phyloP scores from a whole-genome alignment of 805 yeast species.

The Metschnikowia lunata region DNA sequence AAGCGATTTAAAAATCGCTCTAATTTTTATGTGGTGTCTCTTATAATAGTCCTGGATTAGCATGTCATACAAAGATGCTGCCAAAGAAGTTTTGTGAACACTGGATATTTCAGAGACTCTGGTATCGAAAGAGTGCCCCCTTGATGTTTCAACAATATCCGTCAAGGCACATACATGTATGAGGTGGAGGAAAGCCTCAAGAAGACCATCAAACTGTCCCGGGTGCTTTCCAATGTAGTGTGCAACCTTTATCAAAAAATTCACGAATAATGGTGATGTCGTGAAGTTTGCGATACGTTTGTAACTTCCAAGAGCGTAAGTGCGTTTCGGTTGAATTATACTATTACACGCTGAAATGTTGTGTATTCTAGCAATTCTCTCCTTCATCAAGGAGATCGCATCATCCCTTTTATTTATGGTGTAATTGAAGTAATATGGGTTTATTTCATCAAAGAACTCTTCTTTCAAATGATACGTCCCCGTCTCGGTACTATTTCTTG shows the following conservation, averaged over 20 bases:
- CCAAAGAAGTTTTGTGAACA: conserved; percentile 32
- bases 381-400: conserved; percentile 62
- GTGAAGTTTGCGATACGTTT: conserved; percentile 47
- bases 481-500: conserved; percentile 31
- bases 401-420: conserved; percentile 78
- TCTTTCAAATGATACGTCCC: conserved; percentile 38
- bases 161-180: conserved; percentile 53
- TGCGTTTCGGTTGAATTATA: conserved; percentile 51
- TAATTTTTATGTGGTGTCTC: conserved; percentile 49
- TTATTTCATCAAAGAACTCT: conserved; percentile 28
- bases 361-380: conserved; percentile 39
- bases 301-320: conserved; percentile 35
- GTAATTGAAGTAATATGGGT: conserved; percentile 77
- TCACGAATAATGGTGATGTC: conserved; percentile 47
- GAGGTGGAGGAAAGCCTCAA: conserved; percentile 60
- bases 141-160: conserved; percentile 23
- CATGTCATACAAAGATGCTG: conserved; percentile 32
- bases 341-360: conserved; percentile 42
- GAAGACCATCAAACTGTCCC: conserved; percentile 49
- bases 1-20: conserved; percentile 46
- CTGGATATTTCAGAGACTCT: conserved; percentile 22
- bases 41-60: conserved; percentile 39
- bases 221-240: conserved; percentile 34
- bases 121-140: conserved; percentile 31
- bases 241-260: conserved; percentile 49